Evolutionary conservation across 2,329 filamentous ascomycete species (phyloP).

Genomic region (Knufia fluminis): DNA sequence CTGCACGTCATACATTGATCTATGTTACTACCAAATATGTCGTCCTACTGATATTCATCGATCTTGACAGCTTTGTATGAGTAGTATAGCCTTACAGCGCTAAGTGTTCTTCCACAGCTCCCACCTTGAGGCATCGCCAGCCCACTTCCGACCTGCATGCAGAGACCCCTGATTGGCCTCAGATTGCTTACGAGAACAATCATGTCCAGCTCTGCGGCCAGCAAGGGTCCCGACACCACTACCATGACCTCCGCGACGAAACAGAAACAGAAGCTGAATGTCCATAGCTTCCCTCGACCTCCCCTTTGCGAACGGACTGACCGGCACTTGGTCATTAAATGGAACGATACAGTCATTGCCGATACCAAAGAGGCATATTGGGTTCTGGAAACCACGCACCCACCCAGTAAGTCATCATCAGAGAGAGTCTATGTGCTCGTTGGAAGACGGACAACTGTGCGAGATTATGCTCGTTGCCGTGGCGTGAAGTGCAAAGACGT

Average conservation of each 20-base stretch:
- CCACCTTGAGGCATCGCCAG: no score
- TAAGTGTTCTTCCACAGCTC: no score
- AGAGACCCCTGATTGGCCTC: background rate
- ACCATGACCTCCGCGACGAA: background rate
- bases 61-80: no score
- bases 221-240: background rate
- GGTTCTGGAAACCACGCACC: slow-evolving; percentile 55
- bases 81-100: no score
- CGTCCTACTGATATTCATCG: no score
- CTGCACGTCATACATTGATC: no score
- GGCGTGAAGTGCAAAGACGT: no score
- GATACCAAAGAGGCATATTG: slow-evolving; percentile 47
- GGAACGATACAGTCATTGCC: slow-evolving; percentile 46
- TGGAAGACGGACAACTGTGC: background rate
- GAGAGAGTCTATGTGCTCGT: background rate
- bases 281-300: slow-evolving; percentile 41
- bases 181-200: background rate
- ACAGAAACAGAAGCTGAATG: slow-evolving; percentile 24
- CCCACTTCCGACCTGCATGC: background rate
- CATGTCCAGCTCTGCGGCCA: background rate
- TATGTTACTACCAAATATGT: no score
- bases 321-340: slow-evolving; percentile 49
- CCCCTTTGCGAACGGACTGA: slow-evolving; percentile 47
- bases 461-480: no score
- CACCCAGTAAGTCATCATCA: slow-evolving; percentile 43